Conservation (phyloP, 805 yeast species). For the Kazachstania taianensis region DNA sequence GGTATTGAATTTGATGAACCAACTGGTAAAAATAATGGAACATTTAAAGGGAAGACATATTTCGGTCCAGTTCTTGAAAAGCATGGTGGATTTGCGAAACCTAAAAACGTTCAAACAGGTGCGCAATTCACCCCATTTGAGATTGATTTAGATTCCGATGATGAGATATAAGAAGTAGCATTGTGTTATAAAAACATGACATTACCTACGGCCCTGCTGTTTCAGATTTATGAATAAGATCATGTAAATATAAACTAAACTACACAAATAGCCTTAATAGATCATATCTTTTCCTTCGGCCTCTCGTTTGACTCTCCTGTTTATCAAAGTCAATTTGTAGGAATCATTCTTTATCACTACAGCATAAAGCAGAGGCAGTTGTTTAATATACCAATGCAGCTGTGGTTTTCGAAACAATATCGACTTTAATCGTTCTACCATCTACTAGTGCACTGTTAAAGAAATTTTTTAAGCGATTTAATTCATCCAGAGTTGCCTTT, state of each 20-base stretch:
- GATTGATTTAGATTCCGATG: constrained; percentile 34
- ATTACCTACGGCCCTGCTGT: no score
- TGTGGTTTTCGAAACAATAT: constrained; percentile 16
- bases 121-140: constrained; percentile 39
- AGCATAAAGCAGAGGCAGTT: no score
- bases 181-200: not conserved
- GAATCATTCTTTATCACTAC: no score
- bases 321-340: no score
- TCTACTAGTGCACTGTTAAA: constrained; percentile 41
- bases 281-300: no score
- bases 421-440: constrained; percentile 33
- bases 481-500: constrained; percentile 16
- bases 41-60: constrained; percentile 47
- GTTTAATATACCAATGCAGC: no score
- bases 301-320: no score
- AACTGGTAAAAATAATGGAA: constrained; percentile 77
- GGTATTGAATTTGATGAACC: constrained; percentile 85
- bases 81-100: constrained; percentile 74
- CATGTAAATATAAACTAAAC: no score
- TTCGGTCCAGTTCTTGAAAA: constrained; percentile 44
- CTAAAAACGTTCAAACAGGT: constrained; percentile 55
- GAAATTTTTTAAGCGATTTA: constrained; percentile 25
- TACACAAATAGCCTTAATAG: no score
- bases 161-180: constrained; percentile 34
- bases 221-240: no score